A percentile compares a stretch with the other conserved stretches of the same genome.
Evolutionary conservation across 2,329 filamentous ascomycete genomes (phyloP).

Genomic region (Periconia macrospinosa): DNA sequence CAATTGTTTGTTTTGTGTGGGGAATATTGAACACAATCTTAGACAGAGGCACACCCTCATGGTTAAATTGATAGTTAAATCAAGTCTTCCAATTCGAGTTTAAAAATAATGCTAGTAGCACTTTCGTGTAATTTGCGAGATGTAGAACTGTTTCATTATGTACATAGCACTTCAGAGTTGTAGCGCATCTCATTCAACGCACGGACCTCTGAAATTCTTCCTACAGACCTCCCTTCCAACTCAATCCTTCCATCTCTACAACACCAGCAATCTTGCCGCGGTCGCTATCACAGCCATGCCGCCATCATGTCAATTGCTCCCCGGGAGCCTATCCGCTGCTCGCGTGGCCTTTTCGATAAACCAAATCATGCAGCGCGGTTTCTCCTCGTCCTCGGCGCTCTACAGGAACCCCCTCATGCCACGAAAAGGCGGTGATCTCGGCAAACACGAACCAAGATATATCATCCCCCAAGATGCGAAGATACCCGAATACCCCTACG

Average conservation of each 20-base stretch:
- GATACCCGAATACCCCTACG: slow-evolving; percentile 68
- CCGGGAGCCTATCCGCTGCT: slow-evolving; percentile 19
- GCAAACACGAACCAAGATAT: slow-evolving; percentile 39
- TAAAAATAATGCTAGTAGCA: neutral
- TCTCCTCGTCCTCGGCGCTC: slow-evolving; percentile 27
- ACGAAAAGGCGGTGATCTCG: slow-evolving; percentile 37
- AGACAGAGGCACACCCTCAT: neutral
- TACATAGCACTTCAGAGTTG: too few relatives aligned
- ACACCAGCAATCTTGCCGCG: slow-evolving; percentile 15
- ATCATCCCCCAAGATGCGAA: slow-evolving; percentile 31
- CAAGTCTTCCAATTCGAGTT: neutral
- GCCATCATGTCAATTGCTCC: slow-evolving; percentile 32
- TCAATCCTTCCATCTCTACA: slow-evolving; percentile 8
- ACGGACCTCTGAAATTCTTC: neutral
- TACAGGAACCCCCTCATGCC: slow-evolving; percentile 30
- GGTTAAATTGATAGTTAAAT: neutral
- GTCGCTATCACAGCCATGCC: slow-evolving; percentile 23
- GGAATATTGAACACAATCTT: neutral
- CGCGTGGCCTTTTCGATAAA: slow-evolving; percentile 13
- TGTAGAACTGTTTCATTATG: too few relatives aligned
- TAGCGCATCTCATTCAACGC: too few relatives aligned
- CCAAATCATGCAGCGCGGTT: slow-evolving; percentile 25
- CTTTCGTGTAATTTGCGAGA: too few relatives aligned
- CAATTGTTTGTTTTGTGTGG: too few relatives aligned
- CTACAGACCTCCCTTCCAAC: slow-evolving; percentile 25